Percentiles rank a stretch among this genome's conserved stretches.
These are phyloP conservation scores for Phytopythium mirpurense DNA, from an alignment of 352 stramenopile species.

Conservation along the genomic window DNA sequence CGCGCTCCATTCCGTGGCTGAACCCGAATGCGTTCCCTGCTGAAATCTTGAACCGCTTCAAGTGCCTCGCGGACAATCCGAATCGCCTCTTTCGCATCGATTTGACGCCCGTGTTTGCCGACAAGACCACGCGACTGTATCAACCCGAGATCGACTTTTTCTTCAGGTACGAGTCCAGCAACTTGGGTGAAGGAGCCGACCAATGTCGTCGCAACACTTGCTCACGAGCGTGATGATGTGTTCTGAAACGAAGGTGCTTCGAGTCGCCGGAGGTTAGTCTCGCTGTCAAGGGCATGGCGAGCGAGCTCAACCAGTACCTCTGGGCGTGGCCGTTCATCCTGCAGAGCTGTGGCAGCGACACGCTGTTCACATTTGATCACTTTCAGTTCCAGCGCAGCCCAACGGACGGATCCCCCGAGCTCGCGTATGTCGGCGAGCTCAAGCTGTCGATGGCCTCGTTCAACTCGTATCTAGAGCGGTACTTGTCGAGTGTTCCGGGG, in stretches of 20 bases:
- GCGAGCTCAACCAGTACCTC: conserved; percentile 76
- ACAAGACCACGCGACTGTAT: conserved; percentile 41
- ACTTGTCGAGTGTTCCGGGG: conserved; percentile 42
- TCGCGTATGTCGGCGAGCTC: conserved; percentile 67
- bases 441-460: conserved; percentile 70
- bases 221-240: not conserved
- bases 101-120: conserved; percentile 44
- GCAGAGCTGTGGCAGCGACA: conserved; percentile 65
- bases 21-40: conserved; percentile 42
- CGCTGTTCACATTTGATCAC: conserved; percentile 71
- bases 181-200: not conserved
- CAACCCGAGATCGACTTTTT: conserved; percentile 67
- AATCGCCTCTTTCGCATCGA: conserved; percentile 67
- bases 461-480: conserved; percentile 73
- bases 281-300: conserved; percentile 76
- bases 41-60: conserved; percentile 50
- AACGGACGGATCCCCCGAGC: conserved; percentile 37
- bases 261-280: conserved; percentile 74
- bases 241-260: conserved; percentile 41
- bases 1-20: conserved; percentile 45
- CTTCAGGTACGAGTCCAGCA: conserved; percentile 20
- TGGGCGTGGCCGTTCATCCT: conserved; percentile 80
- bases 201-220: not conserved
- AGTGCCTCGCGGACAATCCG: conserved; percentile 43
- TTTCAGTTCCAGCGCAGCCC: conserved; percentile 62